Evolutionary conservation across 2,329 filamentous ascomycete genomes (phyloP).

Genomic region (Penicillium sp.): DNA sequence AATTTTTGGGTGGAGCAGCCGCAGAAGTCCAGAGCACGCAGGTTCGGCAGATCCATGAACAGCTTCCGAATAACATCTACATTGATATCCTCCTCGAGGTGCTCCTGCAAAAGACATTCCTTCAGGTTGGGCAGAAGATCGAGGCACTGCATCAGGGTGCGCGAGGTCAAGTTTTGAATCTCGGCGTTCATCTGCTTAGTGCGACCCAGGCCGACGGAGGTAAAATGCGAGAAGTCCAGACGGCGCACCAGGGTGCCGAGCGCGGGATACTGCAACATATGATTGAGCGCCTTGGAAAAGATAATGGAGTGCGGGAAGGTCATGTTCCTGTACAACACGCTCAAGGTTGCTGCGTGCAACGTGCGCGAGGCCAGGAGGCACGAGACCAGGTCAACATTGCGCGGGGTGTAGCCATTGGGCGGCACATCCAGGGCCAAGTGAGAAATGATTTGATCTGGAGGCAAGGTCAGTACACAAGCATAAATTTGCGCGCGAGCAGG

Average conservation of each 20-base stretch:
- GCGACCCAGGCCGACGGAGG: constrained; percentile 71
- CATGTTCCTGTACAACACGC: constrained; percentile 74
- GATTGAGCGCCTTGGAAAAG: constrained; percentile 75
- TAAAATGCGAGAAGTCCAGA: constrained; percentile 83
- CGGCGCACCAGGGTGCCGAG: constrained; percentile 74
- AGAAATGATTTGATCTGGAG: constrained; percentile 68
- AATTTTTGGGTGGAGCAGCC: constrained; percentile 69
- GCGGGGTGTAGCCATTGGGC: constrained; percentile 70
- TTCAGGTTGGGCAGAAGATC: constrained; percentile 69
- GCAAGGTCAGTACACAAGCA: constrained; percentile 6
- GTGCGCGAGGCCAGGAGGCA: constrained; percentile 73
- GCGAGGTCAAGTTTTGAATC: constrained; percentile 72
- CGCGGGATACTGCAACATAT: constrained; percentile 64
- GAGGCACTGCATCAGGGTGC: constrained; percentile 69
- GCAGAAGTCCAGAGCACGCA: constrained; percentile 73
- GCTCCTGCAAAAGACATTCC: constrained; percentile 78
- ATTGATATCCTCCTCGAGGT: constrained; percentile 73
- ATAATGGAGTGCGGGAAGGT: constrained; percentile 80
- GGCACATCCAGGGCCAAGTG: constrained; percentile 71
- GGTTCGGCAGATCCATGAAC: constrained; percentile 62
- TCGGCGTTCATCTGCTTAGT: constrained; percentile 71
- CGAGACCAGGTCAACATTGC: constrained; percentile 75
- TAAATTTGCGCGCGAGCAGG: background rate
- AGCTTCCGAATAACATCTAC: constrained; percentile 68
- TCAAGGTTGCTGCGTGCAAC: constrained; percentile 69